Percentiles rank a stretch among this genome's conserved stretches.
phyloP scores from a whole-genome alignment of 1,284 basidiomycete genomes.

The Tremellales sp. region DNA sequence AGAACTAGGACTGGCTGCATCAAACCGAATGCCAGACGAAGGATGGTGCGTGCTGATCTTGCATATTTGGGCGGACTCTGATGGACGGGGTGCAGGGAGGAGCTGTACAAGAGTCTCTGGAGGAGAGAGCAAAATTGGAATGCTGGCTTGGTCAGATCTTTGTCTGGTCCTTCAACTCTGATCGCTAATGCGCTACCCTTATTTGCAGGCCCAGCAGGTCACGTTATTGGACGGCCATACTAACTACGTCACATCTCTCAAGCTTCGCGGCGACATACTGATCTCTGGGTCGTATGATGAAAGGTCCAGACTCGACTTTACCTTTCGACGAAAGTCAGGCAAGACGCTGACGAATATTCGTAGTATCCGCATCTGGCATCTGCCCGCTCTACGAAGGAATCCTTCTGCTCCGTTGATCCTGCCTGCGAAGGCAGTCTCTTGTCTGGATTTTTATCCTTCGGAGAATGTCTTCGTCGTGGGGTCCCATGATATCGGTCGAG shows the following conservation, averaged over 20 bases:
- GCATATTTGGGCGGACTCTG: conserved; percentile 5
- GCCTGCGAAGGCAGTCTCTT: conserved; percentile 79
- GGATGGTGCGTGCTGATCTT: conserved; percentile 58
- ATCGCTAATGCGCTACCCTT: neutral
- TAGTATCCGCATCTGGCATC: conserved; percentile 82
- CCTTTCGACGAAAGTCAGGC: neutral
- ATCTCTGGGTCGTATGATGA: conserved; percentile 89
- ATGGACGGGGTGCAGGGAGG: conserved; percentile 59
- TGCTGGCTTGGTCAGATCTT: conserved; percentile 16
- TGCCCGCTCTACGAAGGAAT: conserved; percentile 68
- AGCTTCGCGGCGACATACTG: conserved; percentile 62
- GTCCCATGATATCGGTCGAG: conserved; percentile 83
- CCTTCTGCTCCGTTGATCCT: conserved; percentile 17
- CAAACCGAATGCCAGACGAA: conserved; percentile 56
- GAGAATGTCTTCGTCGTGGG: conserved; percentile 88
- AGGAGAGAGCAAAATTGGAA: conserved; percentile 82
- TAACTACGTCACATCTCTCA: conserved; percentile 79
- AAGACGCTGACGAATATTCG: neutral
- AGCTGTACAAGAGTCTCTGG: conserved; percentile 73
- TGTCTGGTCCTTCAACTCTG: neutral
- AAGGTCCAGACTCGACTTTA: conserved; percentile 28
- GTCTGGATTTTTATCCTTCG: conserved; percentile 78
- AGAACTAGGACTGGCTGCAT: conserved; percentile 9
- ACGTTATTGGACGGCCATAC: conserved; percentile 77
- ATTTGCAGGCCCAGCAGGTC: conserved; percentile 64